Conservation (phyloP, 1,284 basidiomycete genomes). For the Athelia psychrophila region DNA sequence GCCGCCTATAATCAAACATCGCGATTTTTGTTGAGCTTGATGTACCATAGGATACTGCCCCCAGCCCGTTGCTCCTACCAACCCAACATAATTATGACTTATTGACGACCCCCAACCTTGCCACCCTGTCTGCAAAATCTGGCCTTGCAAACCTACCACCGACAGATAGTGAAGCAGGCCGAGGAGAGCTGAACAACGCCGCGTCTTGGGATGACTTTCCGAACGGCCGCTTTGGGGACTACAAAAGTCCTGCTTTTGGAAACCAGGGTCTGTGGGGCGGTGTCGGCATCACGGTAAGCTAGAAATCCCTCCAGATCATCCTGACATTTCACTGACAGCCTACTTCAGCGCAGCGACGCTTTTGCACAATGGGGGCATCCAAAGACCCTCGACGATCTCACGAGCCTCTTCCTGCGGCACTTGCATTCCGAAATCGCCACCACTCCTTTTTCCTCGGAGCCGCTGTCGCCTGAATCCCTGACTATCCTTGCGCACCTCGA, state of each 20-base stretch:
- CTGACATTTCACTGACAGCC: background rate
- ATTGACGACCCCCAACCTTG: slow-evolving; percentile 59
- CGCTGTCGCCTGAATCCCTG: slow-evolving; percentile 83
- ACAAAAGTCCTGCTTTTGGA: slow-evolving; percentile 95
- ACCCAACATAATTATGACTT: slow-evolving; percentile 35
- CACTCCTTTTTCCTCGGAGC: slow-evolving; percentile 89
- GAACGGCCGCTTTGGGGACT: slow-evolving; percentile 98
- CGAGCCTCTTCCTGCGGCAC: slow-evolving; percentile 77
- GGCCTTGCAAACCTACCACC: slow-evolving; percentile 39
- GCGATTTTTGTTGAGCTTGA: slow-evolving; percentile 4
- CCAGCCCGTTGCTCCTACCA: slow-evolving; percentile 21
- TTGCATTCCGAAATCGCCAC: slow-evolving; percentile 68
- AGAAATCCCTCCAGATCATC: background rate
- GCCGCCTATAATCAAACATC: slow-evolving; percentile 17
- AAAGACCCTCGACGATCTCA: slow-evolving; percentile 68
- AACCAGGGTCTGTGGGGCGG: slow-evolving; percentile 74
- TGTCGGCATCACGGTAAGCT: slow-evolving; percentile 48
- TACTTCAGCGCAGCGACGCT: slow-evolving; percentile 61
- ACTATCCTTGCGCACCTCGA: slow-evolving; percentile 82
- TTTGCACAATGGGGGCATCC: slow-evolving; percentile 84
- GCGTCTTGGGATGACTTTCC: slow-evolving; percentile 98
- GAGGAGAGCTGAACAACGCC: slow-evolving; percentile 72
- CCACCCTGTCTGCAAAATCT: slow-evolving; percentile 53
- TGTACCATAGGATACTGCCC: slow-evolving; percentile 36
- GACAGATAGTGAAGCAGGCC: slow-evolving; percentile 53